Conservation (phyloP, 2,329 filamentous ascomycete genomes). For the Pseudomassariella vexata region DNA sequence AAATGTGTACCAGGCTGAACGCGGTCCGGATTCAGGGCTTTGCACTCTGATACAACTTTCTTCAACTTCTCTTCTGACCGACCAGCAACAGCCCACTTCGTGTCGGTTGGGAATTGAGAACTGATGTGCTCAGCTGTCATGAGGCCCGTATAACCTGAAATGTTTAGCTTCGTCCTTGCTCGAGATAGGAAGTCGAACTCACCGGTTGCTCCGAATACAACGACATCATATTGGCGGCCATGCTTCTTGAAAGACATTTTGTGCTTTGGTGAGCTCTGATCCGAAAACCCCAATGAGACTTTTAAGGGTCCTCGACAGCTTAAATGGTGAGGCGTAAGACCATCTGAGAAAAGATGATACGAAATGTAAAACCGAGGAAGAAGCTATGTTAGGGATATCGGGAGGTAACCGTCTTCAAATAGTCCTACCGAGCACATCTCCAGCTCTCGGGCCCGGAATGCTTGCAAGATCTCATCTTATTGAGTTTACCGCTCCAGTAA, state of each 20-base stretch:
- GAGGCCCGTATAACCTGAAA: conserved; percentile 23
- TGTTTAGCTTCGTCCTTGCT: conserved; percentile 4
- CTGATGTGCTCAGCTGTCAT: conserved; percentile 25
- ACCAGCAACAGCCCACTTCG: conserved; percentile 26
- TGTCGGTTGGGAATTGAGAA: conserved; percentile 19
- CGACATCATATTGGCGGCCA: conserved; percentile 48
- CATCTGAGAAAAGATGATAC: too few species aligned
- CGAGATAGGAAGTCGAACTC: conserved; percentile 12
- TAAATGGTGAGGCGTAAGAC: too few species aligned
- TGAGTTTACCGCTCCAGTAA: too few species aligned
- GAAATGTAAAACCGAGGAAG: too few species aligned
- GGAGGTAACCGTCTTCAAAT: too few species aligned
- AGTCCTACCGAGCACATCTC: too few species aligned
- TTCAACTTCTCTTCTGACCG: conserved; percentile 52
- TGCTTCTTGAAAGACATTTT: conserved; percentile 44
- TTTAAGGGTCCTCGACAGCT: too few species aligned
- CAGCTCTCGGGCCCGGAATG: too few species aligned
- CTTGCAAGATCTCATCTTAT: too few species aligned
- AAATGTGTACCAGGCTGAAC: conserved; percentile 55
- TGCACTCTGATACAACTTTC: conserved; percentile 60
- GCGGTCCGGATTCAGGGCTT: conserved; percentile 63
- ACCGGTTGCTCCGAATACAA: conserved; percentile 55
- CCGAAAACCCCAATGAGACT: too few species aligned
- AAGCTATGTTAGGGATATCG: too few species aligned
- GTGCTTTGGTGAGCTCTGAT: too few species aligned